Base-by-base conservation (phyloP, 768 basidiomycete species). In the Neoboletus subvelutipes region DNA sequence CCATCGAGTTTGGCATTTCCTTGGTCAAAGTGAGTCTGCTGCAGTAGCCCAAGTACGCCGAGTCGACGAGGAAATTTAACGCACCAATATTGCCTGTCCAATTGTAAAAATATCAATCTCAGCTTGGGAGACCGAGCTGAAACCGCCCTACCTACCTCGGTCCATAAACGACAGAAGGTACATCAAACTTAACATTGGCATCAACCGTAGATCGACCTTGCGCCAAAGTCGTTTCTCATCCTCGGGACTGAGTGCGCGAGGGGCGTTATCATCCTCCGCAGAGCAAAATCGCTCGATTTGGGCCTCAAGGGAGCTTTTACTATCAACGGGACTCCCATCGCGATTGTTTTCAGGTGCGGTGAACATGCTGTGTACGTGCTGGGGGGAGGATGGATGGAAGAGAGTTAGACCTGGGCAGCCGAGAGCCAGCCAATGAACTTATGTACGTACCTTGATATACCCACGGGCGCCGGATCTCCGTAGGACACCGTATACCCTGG, bases 81-180 rank as follows among this genome's bases (percentile, higher is more conserved):
- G 28, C 57, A 81, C 84, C 83, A 36, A 85, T 84, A 56, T 85
- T 85, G 42, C 80, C 84, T 85, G 56, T 22, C 3, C 39, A 1
- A 24, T n/a, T 3, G 22, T 4, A 20, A 49, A 1, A 5, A 55
- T 37, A 50, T 48, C 9, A 3, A 1, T 26, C 9, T 50, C 10
- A 52, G 45, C 37, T 28, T 29, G 20, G 3, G n/a, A 20, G 18
- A 22, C 10, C 5, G 1, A n/a, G 26, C 31, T 26, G 11, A 33
- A 22, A 46, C 11, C 9, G 34, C n/a, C 34, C 15, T 11, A 64
- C 75, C 28, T 48, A 79, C 83, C 83, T 76, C 86, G 73, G 65
- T 88, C 87, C 67, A 87, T 72, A 68, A 86, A 87, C 4, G 82
- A 82, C 26, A 86, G 66, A 43, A 88, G 71, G 64, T 86, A 87